These are phyloP conservation scores for Gracilaria domingensis DNA, from an alignment of 23 red algal species.

Conservation along the genomic window DNA sequence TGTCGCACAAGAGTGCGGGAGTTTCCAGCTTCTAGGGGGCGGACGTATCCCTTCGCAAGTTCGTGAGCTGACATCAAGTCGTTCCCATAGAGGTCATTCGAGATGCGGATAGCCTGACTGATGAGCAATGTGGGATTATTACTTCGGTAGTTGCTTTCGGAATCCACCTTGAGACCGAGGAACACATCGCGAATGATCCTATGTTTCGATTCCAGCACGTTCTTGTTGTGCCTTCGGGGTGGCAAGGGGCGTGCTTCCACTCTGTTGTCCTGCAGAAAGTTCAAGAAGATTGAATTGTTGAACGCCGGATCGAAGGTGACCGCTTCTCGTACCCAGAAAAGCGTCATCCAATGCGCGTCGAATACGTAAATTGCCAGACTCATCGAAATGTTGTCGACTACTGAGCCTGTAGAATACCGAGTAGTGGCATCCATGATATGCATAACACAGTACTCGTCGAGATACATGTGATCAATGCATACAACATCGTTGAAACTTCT, in stretches of 20 bases:
- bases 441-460: conserved; percentile 6
- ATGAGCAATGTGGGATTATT: too few relatives aligned
- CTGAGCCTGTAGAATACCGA: neutral
- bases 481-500: neutral
- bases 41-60: conserved; percentile 38
- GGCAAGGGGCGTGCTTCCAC: neutral
- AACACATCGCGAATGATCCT: conserved; percentile 28
- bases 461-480: neutral
- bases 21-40: conserved; percentile 4
- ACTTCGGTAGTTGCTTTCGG: neutral
- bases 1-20: neutral
- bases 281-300: neutral
- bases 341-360: neutral
- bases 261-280: neutral
- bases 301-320: conserved; percentile 33
- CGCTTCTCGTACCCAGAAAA: neutral
- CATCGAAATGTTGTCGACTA: neutral
- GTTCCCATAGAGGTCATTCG: conserved; percentile 39
- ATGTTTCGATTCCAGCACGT: conserved; percentile 42
- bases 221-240: conserved; percentile 38
- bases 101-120: conserved; percentile 22
- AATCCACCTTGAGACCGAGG: conserved; percentile 1
- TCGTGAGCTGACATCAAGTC: conserved; percentile 42
- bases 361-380: neutral
- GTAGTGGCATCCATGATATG: neutral